phyloP scores from a whole-genome alignment of 768 basidiomycete genomes.

The Artomyces pyxidatus region DNA sequence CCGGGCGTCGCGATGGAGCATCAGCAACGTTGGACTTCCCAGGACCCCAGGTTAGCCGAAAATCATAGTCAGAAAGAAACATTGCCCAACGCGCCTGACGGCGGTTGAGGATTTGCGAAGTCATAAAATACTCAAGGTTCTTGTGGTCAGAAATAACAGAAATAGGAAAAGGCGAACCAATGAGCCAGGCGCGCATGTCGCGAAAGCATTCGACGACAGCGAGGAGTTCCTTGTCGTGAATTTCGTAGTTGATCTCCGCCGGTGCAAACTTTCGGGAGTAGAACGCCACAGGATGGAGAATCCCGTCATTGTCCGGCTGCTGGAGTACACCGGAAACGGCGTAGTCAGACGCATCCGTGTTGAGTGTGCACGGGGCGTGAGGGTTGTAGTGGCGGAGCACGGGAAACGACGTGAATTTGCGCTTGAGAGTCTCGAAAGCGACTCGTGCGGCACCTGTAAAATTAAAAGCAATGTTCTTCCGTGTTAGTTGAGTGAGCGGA shows the following conservation, averaged over 20 bases:
- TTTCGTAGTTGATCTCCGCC: constrained; percentile 37
- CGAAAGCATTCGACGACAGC: constrained; percentile 36
- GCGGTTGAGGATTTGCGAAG: constrained; percentile 29
- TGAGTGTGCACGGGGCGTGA: constrained; percentile 2
- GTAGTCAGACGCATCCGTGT: neutral
- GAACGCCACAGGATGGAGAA: constrained; percentile 32
- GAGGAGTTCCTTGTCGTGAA: constrained; percentile 39
- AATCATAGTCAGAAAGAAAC: constrained; percentile 29
- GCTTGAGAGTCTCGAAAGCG: constrained; percentile 26
- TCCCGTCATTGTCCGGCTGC: constrained; percentile 18
- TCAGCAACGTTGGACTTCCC: constrained; percentile 19
- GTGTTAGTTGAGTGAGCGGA: constrained; percentile 23
- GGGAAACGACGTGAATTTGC: constrained; percentile 19
- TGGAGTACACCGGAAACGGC: constrained; percentile 19
- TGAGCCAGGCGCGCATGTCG: constrained; percentile 23
- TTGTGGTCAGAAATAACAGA: constrained; percentile 22
- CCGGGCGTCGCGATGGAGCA: constrained; percentile 18
- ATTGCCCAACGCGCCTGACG: constrained; percentile 36
- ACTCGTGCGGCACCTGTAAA: constrained; percentile 19
- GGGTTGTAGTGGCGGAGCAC: constrained; percentile 16
- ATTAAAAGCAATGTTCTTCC: constrained; percentile 20
- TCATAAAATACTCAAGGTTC: constrained; percentile 36
- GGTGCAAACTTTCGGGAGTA: constrained; percentile 24
- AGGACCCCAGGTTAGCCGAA: constrained; percentile 24
- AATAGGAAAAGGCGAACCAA: constrained; percentile 15